These are phyloP conservation scores for Epicoccum nigrum DNA, from an alignment of 2,329 filamentous ascomycete genomes.

Conservation along the genomic window DNA sequence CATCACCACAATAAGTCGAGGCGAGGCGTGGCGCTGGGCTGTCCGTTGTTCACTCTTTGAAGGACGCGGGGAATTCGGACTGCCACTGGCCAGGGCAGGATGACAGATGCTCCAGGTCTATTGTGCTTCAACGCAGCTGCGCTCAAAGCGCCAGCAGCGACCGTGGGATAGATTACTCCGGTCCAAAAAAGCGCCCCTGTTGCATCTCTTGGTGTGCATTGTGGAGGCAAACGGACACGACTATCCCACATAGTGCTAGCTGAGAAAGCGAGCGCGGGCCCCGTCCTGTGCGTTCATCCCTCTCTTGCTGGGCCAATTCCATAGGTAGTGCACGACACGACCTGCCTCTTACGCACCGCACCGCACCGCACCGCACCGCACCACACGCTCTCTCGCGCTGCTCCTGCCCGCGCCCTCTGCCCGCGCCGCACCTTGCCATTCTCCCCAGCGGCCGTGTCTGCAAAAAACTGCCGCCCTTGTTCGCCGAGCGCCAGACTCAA, in stretches of 20 bases:
- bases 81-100: neutral
- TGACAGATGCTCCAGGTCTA: neutral
- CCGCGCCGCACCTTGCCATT: neutral
- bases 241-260: conserved; percentile 12
- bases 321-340: conserved; percentile 12
- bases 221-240: conserved; percentile 9
- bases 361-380: conserved; percentile 1
- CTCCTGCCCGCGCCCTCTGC: neutral
- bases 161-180: conserved; percentile 12
- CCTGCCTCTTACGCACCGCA: conserved; percentile 9
- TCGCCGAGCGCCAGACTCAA: conserved; percentile 15
- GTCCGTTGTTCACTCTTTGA: conserved; percentile 12
- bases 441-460: neutral
- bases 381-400: conserved; percentile 1
- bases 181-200: conserved; percentile 14
- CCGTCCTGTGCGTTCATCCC: conserved; percentile 18
- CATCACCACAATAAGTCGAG: neutral
- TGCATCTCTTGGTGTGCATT: conserved; percentile 13
- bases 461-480: neutral
- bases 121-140: neutral
- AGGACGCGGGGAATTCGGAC: conserved; percentile 12
- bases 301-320: conserved; percentile 17
- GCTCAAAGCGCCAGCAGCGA: conserved; percentile 6
- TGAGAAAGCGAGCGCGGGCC: conserved; percentile 14
- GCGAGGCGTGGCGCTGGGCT: conserved; percentile 1